A percentile compares a stretch with the other conserved stretches of the same genome.
Evolutionary conservation across 225 moss, liverwort and hornwort genomes (phyloP).

Genomic region (Polytrichum commune): DNA sequence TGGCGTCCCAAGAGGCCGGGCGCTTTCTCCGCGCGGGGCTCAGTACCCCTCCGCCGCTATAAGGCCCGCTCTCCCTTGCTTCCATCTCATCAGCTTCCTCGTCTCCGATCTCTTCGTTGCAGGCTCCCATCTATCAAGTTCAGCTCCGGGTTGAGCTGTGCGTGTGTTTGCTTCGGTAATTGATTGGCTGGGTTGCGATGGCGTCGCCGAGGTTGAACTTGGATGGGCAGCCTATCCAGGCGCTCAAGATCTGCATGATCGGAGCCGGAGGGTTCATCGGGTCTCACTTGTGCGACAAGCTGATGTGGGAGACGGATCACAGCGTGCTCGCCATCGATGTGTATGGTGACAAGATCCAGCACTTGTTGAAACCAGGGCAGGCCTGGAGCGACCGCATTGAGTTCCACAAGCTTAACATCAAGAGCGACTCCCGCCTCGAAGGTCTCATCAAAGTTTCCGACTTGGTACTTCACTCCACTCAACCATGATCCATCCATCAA

Average conservation of each 20-base stretch:
- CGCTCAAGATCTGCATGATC: slow-evolving; percentile 34
- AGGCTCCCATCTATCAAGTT: too few species aligned
- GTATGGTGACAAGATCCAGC: slow-evolving; percentile 37
- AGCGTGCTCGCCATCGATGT: slow-evolving; percentile 25
- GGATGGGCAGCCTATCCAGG: slow-evolving; percentile 16
- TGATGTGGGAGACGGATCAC: slow-evolving; percentile 36
- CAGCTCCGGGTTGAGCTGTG: too few species aligned
- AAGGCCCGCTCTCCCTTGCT: too few species aligned
- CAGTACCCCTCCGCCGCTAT: too few species aligned
- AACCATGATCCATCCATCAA: too few species aligned
- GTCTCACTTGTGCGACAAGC: slow-evolving; percentile 32
- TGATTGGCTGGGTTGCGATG: background rate
- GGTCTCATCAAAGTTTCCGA: slow-evolving; percentile 30
- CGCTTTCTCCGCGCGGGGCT: too few species aligned
- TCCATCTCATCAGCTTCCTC: too few species aligned
- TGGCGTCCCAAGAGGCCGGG: too few species aligned
- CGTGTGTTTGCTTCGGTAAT: too few species aligned
- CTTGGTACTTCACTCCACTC: slow-evolving; percentile 9
- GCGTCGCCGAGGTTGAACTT: slow-evolving; percentile 19
- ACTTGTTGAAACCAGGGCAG: slow-evolving; percentile 21
- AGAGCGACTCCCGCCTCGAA: slow-evolving; percentile 28
- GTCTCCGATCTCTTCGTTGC: too few species aligned
- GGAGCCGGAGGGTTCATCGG: slow-evolving; percentile 39
- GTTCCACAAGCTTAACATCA: slow-evolving; percentile 36
- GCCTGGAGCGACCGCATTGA: slow-evolving; percentile 34